Evolutionary conservation across 495 filamentous ascomycete species (phyloP).

Genomic region (Aspergillus asperescens): DNA sequence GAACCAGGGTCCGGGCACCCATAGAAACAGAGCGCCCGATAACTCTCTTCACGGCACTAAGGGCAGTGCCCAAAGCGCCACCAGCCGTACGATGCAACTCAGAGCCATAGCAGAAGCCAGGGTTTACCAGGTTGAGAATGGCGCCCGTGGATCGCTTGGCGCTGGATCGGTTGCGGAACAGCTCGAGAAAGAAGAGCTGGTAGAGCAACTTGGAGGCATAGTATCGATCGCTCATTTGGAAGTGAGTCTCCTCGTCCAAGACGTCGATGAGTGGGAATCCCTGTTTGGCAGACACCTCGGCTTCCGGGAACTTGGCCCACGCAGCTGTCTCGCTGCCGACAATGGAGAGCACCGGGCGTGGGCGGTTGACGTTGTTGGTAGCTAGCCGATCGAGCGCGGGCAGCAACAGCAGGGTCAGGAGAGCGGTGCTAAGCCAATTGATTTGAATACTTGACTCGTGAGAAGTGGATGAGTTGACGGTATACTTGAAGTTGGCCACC

Average conservation of each 20-base stretch:
- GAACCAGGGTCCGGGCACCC: constrained; percentile 8
- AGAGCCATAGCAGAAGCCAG: constrained; percentile 10
- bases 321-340: constrained; percentile 11
- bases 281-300: not conserved
- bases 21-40: not conserved
- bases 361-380: not conserved
- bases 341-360: constrained; percentile 7
- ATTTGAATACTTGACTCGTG: constrained; percentile 44
- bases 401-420: constrained; percentile 45
- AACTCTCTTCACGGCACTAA: not conserved
- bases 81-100: constrained; percentile 1
- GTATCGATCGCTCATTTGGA: constrained; percentile 6
- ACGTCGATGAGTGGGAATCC: not conserved
- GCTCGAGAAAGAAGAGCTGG: constrained; percentile 10
- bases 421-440: constrained; percentile 43
- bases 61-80: not conserved
- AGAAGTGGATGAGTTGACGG: constrained; percentile 27
- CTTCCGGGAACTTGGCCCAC: constrained; percentile 14
- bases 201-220: constrained; percentile 7
- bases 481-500: constrained; percentile 23
- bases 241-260: not conserved
- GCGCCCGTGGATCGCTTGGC: not conserved
- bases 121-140: constrained; percentile 7
- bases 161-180: not conserved
- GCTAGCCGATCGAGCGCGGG: constrained; percentile 28